Percentiles rank a stretch among this genome's conserved stretches.
Conservation (phyloP, 2,329 filamentous ascomycete genomes). For the Phaeosphaeria sp. region DNA sequence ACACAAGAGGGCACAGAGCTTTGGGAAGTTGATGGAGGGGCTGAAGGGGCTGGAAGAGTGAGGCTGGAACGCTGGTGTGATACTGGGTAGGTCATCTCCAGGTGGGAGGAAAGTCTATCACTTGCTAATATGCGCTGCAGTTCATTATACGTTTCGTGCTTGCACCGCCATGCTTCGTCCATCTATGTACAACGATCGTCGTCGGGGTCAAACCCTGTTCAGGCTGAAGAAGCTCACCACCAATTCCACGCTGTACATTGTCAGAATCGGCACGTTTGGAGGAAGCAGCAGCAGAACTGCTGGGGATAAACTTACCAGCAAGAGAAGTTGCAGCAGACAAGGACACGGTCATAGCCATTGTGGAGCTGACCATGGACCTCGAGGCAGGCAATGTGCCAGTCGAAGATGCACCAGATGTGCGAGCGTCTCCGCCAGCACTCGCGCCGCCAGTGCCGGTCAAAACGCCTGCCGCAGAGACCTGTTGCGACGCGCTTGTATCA, state of each 20-base stretch:
- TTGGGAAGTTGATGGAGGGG: slow-evolving; percentile 34
- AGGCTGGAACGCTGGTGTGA: not conserved
- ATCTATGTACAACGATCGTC: not conserved
- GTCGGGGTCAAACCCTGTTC: not conserved
- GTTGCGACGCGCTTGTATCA: slow-evolving; percentile 28
- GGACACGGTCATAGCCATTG: slow-evolving; percentile 7
- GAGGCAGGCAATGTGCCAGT: slow-evolving; percentile 8
- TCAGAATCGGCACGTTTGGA: slow-evolving; percentile 1
- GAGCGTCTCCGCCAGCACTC: slow-evolving; percentile 17
- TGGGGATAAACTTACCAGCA: not conserved
- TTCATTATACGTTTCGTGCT: not conserved
- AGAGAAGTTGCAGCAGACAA: slow-evolving; percentile 9
- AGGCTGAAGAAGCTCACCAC: not conserved
- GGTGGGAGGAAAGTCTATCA: too few species aligned
- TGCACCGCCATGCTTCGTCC: not conserved
- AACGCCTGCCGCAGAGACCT: slow-evolving; percentile 36
- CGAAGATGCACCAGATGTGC: not conserved
- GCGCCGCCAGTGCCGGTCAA: slow-evolving; percentile 38
- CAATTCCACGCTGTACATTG: slow-evolving; percentile 4
- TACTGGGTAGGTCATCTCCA: not conserved
- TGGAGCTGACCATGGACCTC: slow-evolving; percentile 7
- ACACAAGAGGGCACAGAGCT: slow-evolving; percentile 26
- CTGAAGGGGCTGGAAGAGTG: slow-evolving; percentile 34
- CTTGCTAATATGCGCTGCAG: not conserved
- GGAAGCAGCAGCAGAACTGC: not conserved